These are phyloP conservation scores for Backusella australiensis DNA, from an alignment of 192 early-diverging fungal species.

Conservation along the genomic window DNA sequence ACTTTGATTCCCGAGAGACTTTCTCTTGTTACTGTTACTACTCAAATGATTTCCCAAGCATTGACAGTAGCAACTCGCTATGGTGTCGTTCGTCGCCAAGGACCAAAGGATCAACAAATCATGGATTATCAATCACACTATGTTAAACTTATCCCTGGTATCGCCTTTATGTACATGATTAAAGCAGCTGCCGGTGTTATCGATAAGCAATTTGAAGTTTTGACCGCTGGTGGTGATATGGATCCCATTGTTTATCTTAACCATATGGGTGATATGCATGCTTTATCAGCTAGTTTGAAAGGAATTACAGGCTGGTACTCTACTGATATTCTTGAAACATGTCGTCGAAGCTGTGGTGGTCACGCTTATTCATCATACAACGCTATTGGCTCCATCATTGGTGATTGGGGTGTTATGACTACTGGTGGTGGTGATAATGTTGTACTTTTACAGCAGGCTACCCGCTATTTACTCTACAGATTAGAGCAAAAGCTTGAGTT, in stretches of 20 bases:
- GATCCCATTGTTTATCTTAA: constrained; percentile 45
- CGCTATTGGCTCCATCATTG: constrained; percentile 54
- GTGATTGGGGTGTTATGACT: constrained; percentile 62
- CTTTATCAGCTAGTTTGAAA: constrained; percentile 54
- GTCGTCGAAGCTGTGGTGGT: constrained; percentile 57
- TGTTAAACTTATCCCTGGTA: constrained; percentile 54
- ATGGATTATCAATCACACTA: constrained; percentile 65
- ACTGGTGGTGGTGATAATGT: constrained; percentile 54
- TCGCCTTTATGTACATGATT: constrained; percentile 50
- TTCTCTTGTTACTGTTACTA: constrained; percentile 42
- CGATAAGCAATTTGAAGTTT: constrained; percentile 20
- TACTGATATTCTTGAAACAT: constrained; percentile 48
- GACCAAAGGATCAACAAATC: constrained; percentile 59
- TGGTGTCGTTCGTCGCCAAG: constrained; percentile 61
- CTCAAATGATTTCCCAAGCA: constrained; percentile 43
- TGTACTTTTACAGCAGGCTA: constrained; percentile 47
- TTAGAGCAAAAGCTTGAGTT: constrained; percentile 23
- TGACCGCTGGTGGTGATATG: constrained; percentile 46
- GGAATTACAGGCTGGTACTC: constrained; percentile 48
- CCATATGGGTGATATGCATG: constrained; percentile 54
- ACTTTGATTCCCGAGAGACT: constrained; percentile 65
- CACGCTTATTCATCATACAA: constrained; percentile 72
- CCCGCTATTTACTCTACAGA: constrained; percentile 41
- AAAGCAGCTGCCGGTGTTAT: not conserved
- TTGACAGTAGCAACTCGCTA: constrained; percentile 59